phyloP scores from a whole-genome alignment of 768 basidiomycete genomes.

The Tulasnella sp. region DNA sequence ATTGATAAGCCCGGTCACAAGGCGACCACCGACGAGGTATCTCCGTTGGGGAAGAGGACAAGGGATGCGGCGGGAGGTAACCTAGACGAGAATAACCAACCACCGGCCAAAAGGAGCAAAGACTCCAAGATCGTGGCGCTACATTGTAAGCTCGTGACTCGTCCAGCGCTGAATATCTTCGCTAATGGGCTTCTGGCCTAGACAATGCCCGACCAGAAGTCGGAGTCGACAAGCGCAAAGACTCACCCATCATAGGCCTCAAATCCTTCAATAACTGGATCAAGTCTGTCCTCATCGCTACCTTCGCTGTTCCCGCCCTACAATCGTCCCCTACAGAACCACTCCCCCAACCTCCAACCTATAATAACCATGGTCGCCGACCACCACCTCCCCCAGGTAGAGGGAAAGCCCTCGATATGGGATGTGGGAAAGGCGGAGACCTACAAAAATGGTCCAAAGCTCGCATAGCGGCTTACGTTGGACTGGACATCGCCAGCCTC shows the following conservation, averaged over 20 bases:
- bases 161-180: constrained; percentile 5
- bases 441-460: constrained; percentile 92
- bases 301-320: constrained; percentile 69
- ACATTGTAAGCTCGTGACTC: constrained; percentile 46
- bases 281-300: constrained; percentile 90
- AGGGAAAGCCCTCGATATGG: constrained; percentile 89
- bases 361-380: background rate
- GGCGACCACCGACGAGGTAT: background rate
- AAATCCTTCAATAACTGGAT: constrained; percentile 99
- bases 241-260: constrained; percentile 91
- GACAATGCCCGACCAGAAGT: constrained; percentile 93
- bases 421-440: constrained; percentile 99
- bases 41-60: constrained; percentile 31
- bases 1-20: constrained; percentile 2
- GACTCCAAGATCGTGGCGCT: constrained; percentile 63
- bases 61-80: constrained; percentile 23
- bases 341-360: constrained; percentile 8
- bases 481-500: constrained; percentile 78
- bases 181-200: constrained; percentile 26
- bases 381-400: background rate
- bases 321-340: constrained; percentile 28
- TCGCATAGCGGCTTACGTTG: constrained; percentile 63
- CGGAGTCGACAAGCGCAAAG: constrained; percentile 67
- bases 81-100: constrained; percentile 29
- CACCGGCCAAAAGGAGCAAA: constrained; percentile 43